These are phyloP conservation scores for Starmerella ratchasimensis DNA, from an alignment of 805 yeast species.

Conservation along the genomic window DNA sequence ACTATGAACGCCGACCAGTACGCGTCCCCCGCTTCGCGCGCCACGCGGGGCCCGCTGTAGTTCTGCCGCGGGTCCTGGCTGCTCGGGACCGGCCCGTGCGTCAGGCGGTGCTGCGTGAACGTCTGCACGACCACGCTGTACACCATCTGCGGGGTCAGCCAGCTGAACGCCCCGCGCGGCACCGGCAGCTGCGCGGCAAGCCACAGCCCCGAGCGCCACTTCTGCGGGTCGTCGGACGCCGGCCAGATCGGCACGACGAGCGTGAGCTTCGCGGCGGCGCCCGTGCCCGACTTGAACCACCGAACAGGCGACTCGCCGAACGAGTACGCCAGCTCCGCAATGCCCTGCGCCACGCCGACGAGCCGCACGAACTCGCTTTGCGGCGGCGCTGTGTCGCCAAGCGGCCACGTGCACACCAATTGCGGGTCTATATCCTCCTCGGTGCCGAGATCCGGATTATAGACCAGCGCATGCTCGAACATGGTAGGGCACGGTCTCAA, in stretches of 20 bases:
- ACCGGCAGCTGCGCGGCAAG: constrained; percentile 11
- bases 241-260: constrained; percentile 9
- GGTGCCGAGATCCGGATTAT: constrained; percentile 20
- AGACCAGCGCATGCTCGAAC: constrained; percentile 16
- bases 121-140: constrained; percentile 5
- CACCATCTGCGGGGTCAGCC: constrained; percentile 9
- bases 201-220: constrained; percentile 22
- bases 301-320: constrained; percentile 15
- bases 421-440: constrained; percentile 18
- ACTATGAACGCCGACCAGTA: constrained; percentile 5
- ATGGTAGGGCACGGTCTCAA: background rate
- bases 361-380: constrained; percentile 8
- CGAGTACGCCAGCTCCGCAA: constrained; percentile 19
- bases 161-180: background rate
- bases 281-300: constrained; percentile 10
- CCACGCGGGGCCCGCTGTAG: too few species aligned
- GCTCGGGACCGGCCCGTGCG: background rate
- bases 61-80: background rate
- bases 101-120: constrained; percentile 3
- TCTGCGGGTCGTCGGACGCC: background rate
- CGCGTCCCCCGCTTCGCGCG: background rate
- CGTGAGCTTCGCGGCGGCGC: background rate
- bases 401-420: constrained; percentile 8
- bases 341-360: constrained; percentile 21
- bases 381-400: background rate